Evolutionary conservation across 23 red algal species (phyloP).

Genomic region (Pyropia yezoensis): DNA sequence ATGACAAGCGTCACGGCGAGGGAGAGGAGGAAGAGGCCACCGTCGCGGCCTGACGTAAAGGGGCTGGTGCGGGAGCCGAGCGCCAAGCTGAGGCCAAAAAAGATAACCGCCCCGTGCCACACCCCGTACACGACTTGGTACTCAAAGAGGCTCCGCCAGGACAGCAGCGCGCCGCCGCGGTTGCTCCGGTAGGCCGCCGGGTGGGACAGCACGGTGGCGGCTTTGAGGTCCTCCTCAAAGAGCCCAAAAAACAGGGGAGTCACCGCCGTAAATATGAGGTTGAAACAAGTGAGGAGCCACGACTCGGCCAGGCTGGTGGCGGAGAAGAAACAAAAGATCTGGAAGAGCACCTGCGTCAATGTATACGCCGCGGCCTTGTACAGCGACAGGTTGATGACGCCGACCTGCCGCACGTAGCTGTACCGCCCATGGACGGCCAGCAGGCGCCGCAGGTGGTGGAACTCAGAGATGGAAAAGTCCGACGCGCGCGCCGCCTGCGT

Average conservation of each 20-base stretch:
- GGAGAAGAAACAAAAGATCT: constrained; percentile 74
- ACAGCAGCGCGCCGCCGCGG: constrained; percentile 32
- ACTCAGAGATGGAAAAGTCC: constrained; percentile 74
- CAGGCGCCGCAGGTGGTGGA: constrained; percentile 57
- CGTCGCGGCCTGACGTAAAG: constrained; percentile 37
- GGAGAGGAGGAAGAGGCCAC: constrained; percentile 27
- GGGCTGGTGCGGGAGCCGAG: constrained; percentile 22
- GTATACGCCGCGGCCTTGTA: constrained; percentile 85
- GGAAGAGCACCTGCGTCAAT: constrained; percentile 58
- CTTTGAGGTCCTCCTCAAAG: constrained; percentile 83
- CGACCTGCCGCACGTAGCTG: constrained; percentile 61
- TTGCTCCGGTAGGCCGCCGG: constrained; percentile 55
- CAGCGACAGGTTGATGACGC: constrained; percentile 75
- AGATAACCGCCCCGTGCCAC: constrained; percentile 50
- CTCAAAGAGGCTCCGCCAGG: constrained; percentile 43
- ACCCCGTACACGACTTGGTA: constrained; percentile 46
- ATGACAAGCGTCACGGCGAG: constrained; percentile 30
- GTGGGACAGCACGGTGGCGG: constrained; percentile 36
- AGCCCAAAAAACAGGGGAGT: constrained; percentile 64
- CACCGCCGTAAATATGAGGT: constrained; percentile 57
- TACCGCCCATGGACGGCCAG: constrained; percentile 79
- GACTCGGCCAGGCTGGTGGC: constrained; percentile 60
- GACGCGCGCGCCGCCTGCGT: constrained; percentile 72
- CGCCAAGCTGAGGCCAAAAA: constrained; percentile 33
- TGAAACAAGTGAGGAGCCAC: constrained; percentile 71